Evolutionary conservation across 305 asterid genomes (phyloP).

Genomic region (Plantago lanceolata): DNA sequence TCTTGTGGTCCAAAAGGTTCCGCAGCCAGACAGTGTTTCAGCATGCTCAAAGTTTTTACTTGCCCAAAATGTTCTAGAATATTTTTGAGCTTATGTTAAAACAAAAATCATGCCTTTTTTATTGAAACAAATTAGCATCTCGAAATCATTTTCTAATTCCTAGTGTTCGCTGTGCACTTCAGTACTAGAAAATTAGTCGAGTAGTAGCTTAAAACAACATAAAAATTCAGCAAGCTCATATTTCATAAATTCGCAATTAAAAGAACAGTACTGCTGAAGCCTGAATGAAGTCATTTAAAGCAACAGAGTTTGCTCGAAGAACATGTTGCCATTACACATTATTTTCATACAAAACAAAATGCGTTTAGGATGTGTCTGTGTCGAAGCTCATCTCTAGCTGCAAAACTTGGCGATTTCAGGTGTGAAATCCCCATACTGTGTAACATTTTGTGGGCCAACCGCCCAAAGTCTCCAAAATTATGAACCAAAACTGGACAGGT

Average conservation of each 20-base stretch:
- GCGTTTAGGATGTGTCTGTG: background rate
- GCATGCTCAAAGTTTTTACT: background rate
- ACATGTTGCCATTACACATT: background rate
- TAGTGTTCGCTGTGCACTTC: too few relatives aligned
- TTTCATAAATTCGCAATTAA: background rate
- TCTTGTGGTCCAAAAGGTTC: background rate
- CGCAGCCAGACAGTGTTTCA: background rate
- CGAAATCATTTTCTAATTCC: background rate
- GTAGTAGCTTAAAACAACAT: too few relatives aligned
- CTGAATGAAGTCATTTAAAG: background rate
- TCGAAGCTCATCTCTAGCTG: constrained; percentile 27
- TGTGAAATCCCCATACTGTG: constrained; percentile 5
- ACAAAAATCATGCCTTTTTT: background rate
- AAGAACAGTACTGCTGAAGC: background rate
- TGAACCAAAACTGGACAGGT: background rate
- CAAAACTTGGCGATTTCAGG: constrained; percentile 25
- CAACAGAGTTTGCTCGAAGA: background rate
- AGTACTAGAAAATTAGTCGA: too few relatives aligned
- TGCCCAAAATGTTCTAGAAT: background rate
- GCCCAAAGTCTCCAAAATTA: constrained; percentile 13
- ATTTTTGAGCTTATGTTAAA: background rate
- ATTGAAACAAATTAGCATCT: background rate
- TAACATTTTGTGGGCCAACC: constrained; percentile 19
- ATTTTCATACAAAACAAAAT: constrained; percentile 1
- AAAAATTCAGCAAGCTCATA: background rate